phyloP scores from a whole-genome alignment of 2,329 filamentous ascomycete species.

The Stemphylium lycopersici region DNA sequence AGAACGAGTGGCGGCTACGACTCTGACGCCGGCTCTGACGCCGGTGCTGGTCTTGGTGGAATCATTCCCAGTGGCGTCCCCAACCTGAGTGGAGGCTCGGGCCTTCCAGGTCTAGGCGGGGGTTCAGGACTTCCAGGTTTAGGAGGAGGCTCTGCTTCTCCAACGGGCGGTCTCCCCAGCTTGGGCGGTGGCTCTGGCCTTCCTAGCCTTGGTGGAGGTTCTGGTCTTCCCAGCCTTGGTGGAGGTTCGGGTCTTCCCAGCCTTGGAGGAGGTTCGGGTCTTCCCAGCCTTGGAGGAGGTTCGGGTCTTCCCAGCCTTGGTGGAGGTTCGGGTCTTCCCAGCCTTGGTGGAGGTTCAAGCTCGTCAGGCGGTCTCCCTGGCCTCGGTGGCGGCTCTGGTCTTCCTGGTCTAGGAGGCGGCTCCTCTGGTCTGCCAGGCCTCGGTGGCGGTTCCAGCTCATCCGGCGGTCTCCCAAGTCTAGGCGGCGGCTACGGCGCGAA shows the following conservation, averaged over 20 bases:
- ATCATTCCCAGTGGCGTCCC: not conserved
- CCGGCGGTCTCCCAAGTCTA: not conserved
- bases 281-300: not conserved
- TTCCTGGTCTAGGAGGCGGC: not conserved
- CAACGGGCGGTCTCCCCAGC: not conserved
- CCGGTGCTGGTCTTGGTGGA: not conserved
- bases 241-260: not conserved
- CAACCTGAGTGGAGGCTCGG: not conserved
- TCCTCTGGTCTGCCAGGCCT: not conserved
- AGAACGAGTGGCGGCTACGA: slow-evolving; percentile 11
- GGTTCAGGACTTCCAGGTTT: not conserved
- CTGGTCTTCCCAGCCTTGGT: not conserved
- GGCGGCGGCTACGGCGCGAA: not conserved
- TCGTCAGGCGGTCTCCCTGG: not conserved
- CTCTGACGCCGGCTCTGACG: slow-evolving; percentile 1
- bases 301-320: not conserved
- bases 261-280: not conserved
- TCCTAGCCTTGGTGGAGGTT: not conserved
- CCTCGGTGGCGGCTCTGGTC: too few relatives aligned
- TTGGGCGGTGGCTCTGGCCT: not conserved
- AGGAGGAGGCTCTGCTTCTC: not conserved
- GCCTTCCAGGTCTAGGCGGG: not conserved
- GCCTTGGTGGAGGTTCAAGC: not conserved
- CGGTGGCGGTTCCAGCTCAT: not conserved
- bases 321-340: not conserved